Percentiles rank a stretch among this genome's conserved stretches.
Evolutionary conservation across 768 basidiomycete genomes (phyloP).

Genomic region (Rhodosporidiobolus sp.): DNA sequence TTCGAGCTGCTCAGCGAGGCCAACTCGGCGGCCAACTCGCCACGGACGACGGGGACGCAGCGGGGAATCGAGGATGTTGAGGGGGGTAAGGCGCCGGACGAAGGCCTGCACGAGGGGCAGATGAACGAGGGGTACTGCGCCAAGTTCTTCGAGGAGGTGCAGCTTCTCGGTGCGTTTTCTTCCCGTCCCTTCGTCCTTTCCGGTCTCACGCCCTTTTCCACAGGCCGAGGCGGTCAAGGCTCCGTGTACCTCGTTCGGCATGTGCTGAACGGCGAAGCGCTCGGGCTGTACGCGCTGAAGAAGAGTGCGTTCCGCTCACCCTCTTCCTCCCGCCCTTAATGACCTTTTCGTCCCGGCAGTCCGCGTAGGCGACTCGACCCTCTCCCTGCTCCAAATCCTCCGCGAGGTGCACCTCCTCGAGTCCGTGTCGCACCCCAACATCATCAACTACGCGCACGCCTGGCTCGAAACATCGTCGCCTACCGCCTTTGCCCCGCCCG

Average conservation of each 20-base stretch:
- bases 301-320: conserved; percentile 14
- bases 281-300: conserved; percentile 39
- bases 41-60: conserved; percentile 9
- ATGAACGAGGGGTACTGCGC: conserved; percentile 34
- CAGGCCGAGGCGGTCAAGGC: conserved; percentile 31
- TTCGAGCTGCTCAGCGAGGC: conserved; percentile 33
- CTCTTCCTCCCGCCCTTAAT: not conserved
- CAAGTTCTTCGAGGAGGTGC: conserved; percentile 31
- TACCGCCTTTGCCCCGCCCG: conserved; percentile 11
- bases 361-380: conserved; percentile 49
- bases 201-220: accelerated
- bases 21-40: conserved; percentile 15
- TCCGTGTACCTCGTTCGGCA: conserved; percentile 32
- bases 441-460: conserved; percentile 52
- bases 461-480: conserved; percentile 49
- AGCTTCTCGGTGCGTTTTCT: conserved; percentile 15
- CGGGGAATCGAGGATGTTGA: not conserved
- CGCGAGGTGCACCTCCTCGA: conserved; percentile 50
- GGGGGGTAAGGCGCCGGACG: not conserved
- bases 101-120: conserved; percentile 5
- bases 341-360: conserved; percentile 28
- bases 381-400: conserved; percentile 47
- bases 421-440: conserved; percentile 50
- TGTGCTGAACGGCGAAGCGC: conserved; percentile 34
- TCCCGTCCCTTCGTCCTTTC: accelerated